Evolutionary conservation across 139 green algal species (phyloP).

Genomic region (Coelastrella sp.): DNA sequence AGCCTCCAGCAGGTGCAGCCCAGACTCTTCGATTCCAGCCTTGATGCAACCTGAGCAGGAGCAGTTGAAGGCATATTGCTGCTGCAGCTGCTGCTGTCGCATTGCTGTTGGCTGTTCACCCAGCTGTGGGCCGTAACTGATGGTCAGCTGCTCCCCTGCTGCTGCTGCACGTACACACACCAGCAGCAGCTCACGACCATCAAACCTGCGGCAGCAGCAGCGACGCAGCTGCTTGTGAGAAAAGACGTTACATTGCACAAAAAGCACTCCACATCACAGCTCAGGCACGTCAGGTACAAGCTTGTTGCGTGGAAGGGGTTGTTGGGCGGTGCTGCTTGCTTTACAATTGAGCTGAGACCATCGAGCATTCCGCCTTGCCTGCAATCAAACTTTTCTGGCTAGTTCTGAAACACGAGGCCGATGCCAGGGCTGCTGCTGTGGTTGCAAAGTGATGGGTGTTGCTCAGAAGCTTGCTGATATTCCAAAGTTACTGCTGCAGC

Average conservation of each 20-base stretch:
- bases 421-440: not conserved
- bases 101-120: not conserved
- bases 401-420: not conserved
- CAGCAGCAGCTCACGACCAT: slow-evolving; percentile 34
- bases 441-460: not conserved
- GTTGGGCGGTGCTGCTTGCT: too few relatives aligned
- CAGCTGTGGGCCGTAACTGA: slow-evolving; percentile 33
- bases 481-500: too few relatives aligned
- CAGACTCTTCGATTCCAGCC: not conserved
- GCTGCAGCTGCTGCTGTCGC: slow-evolving; percentile 36
- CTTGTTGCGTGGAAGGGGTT: too few relatives aligned
- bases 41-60: not conserved
- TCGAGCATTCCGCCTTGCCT: too few relatives aligned
- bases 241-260: not conserved
- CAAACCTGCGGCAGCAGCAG: slow-evolving; percentile 18
- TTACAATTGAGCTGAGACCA: too few relatives aligned
- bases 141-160: slow-evolving; percentile 31
- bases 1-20: not conserved
- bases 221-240: not conserved
- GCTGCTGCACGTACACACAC: slow-evolving; percentile 19
- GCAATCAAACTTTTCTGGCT: too few relatives aligned
- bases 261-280: not conserved
- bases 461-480: too few relatives aligned
- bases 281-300: not conserved
- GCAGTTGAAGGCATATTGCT: slow-evolving; percentile 36